phyloP scores from a whole-genome alignment of 1,139 yeast genomes.

The Yamadazyma diospyri region DNA sequence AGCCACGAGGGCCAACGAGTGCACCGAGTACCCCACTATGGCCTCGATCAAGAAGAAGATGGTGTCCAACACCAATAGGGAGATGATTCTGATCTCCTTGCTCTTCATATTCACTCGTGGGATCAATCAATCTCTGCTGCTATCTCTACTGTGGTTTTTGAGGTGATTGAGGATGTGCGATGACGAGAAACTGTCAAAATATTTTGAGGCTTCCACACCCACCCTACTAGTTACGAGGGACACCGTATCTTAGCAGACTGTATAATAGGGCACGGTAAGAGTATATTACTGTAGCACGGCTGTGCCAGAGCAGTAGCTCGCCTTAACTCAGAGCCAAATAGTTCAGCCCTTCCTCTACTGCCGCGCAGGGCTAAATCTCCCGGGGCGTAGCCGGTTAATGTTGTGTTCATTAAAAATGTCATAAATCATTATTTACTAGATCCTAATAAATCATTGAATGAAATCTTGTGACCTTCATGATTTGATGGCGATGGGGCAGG shows the following conservation, averaged over 20 bases:
- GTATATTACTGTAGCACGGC: too few relatives aligned
- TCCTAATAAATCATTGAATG: constrained; percentile 40
- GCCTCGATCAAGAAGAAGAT: constrained; percentile 83
- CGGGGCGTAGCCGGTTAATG: not conserved
- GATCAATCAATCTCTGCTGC: too few relatives aligned
- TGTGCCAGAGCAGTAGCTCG: too few relatives aligned
- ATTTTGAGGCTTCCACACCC: too few relatives aligned
- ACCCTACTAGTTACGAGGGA: too few relatives aligned
- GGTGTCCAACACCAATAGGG: constrained; percentile 75
- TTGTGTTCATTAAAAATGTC: constrained; percentile 6
- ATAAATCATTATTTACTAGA: constrained; percentile 23
- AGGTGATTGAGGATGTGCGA: not conserved
- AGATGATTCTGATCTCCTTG: constrained; percentile 71
- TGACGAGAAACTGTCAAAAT: too few relatives aligned
- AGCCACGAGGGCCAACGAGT: constrained; percentile 88
- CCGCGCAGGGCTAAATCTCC: not conserved
- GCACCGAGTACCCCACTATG: constrained; percentile 81
- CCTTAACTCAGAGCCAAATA: too few relatives aligned
- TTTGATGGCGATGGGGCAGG: constrained; percentile 1
- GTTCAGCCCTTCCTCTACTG: too few relatives aligned
- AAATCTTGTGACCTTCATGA: constrained; percentile 34
- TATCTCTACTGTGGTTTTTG: not conserved
- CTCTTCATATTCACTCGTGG: constrained; percentile 31
- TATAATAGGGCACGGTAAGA: too few relatives aligned
- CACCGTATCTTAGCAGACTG: too few relatives aligned